Evolutionary conservation across 192 early-diverging fungal species (phyloP), one percentile per base, ranked within the genome.

Genomic region (Coemansia erecta): DNA sequence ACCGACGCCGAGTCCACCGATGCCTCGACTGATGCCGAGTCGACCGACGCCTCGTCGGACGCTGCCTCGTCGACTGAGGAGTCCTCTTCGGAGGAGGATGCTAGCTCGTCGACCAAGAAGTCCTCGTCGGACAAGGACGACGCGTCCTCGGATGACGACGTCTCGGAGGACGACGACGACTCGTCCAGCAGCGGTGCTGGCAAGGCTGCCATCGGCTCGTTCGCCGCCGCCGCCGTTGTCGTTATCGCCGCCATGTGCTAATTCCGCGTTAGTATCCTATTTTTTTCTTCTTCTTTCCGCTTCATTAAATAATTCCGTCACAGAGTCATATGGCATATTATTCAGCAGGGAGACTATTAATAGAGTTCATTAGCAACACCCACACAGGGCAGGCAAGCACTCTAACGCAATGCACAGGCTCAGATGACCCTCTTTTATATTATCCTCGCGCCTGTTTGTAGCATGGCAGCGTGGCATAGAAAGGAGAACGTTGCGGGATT

Each of bases 181-280:
- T 43, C 45, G 17, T 14, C 53, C 40, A 28, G 22, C 42, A 68
- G 61, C 72, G 66, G 66, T 37, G 72, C 66, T 33, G 61, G 44
- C 46, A 43, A 64, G 53, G 62, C 50, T 51, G 60, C 56, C 22
- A 50, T 51, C 17, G 70, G 63, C 63, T 66, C 70, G n/a, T n/a
- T n/a, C n/a, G 21, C 61, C 13, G 69, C 53, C 21, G 69, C 63
- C 21, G 72, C 58, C 35, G 60, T 61, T 43, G 73, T 54, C 18
- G 73, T 55, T 21, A 64, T 62, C 41, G 73, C 67, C 42, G 73
- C 73, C 15, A 41, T 76, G 43, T 76, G 70, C 63, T 76, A 76
- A 72, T 23, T 26, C 15, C 5, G 43, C 5, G 43, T 14, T 17
- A 3, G 15, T 9, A n/a, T 11, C 22, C 15, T 43, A 22, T 51